phyloP scores from a whole-genome alignment of 2,329 filamentous ascomycete species.

The Aspergillus eucalypticola region DNA sequence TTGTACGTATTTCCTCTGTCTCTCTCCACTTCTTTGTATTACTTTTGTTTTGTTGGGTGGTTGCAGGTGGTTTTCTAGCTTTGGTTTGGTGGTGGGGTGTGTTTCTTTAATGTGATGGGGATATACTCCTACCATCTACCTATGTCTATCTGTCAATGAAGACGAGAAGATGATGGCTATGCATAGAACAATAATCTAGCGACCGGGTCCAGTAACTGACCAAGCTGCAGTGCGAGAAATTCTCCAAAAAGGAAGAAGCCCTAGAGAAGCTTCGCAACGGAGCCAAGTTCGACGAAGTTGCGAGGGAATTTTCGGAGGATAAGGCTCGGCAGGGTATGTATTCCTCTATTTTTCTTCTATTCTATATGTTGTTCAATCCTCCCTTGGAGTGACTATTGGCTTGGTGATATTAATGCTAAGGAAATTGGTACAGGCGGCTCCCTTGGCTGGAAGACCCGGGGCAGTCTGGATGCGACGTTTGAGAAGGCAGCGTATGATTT shows the following conservation, averaged over 20 bases:
- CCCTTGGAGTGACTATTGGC: background rate
- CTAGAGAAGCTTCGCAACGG: conserved; percentile 61
- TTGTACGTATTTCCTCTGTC: conserved; percentile 41
- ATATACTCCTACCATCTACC: too few species aligned
- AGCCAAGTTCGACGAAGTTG: conserved; percentile 65
- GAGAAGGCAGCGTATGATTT: conserved; percentile 64
- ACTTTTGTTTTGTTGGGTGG: background rate
- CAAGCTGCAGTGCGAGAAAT: conserved; percentile 58
- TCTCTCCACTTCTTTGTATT: conserved; percentile 1
- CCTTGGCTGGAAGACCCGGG: conserved; percentile 64
- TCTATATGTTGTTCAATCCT: background rate
- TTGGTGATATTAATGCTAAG: background rate
- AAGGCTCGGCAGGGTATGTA: conserved; percentile 59
- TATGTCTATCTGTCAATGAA: too few species aligned
- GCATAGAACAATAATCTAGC: too few species aligned
- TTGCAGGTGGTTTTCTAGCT: background rate
- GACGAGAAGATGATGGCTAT: too few species aligned
- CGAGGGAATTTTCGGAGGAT: conserved; percentile 65
- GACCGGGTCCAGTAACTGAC: background rate
- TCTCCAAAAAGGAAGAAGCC: conserved; percentile 66
- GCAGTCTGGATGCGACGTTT: conserved; percentile 58
- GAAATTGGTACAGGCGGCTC: conserved; percentile 52
- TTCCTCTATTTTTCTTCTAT: background rate
- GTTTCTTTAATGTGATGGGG: too few species aligned
- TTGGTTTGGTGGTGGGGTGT: background rate